A percentile compares a stretch with the other conserved stretches of the same genome.
phyloP scores from a whole-genome alignment of 1,139 yeast species.

The Pichia terricola region DNA sequence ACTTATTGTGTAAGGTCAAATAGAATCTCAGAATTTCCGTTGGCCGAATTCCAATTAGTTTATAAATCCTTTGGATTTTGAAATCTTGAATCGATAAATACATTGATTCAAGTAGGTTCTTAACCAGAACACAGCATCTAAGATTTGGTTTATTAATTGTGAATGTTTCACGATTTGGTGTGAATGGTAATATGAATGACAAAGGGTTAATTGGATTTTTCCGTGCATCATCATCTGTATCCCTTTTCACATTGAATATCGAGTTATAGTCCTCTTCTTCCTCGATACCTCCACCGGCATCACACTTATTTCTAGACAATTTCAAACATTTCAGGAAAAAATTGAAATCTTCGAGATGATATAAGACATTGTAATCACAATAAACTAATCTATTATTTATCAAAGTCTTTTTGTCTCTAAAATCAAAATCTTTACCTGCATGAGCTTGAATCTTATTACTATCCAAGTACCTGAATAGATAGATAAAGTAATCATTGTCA shows the following conservation, averaged over 20 bases:
- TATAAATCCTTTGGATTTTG: conserved; percentile 44
- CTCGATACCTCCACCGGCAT: conserved; percentile 6
- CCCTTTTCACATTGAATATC: conserved; percentile 14
- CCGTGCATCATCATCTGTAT: conserved; percentile 2
- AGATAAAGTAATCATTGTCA: conserved; percentile 35
- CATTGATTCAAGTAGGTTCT: conserved; percentile 36
- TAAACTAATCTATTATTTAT: conserved; percentile 22
- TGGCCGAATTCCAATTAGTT: conserved; percentile 48
- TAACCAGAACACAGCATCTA: conserved; percentile 36
- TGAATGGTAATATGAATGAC: conserved; percentile 21
- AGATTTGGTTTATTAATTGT: conserved; percentile 28
- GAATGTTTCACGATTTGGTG: conserved; percentile 20
- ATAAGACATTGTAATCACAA: conserved; percentile 23
- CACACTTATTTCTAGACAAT: conserved; percentile 10
- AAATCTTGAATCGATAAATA: conserved; percentile 36
- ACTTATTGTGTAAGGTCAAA: conserved; percentile 45
- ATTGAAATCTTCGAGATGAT: conserved; percentile 19
- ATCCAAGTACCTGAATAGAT: conserved; percentile 32
- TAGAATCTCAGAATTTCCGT: conserved; percentile 37
- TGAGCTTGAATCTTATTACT: conserved; percentile 23
- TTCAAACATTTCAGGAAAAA: conserved; percentile 19
- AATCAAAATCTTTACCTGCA: conserved; percentile 17
- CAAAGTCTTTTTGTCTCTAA: conserved; percentile 18
- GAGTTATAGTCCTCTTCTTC: conserved; percentile 12
- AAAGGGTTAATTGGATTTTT: conserved; percentile 6